Percentiles rank a stretch among this genome's conserved stretches.
phyloP scores from a whole-genome alignment of 805 yeast genomes.

The Myxozyma melibiosi region DNA sequence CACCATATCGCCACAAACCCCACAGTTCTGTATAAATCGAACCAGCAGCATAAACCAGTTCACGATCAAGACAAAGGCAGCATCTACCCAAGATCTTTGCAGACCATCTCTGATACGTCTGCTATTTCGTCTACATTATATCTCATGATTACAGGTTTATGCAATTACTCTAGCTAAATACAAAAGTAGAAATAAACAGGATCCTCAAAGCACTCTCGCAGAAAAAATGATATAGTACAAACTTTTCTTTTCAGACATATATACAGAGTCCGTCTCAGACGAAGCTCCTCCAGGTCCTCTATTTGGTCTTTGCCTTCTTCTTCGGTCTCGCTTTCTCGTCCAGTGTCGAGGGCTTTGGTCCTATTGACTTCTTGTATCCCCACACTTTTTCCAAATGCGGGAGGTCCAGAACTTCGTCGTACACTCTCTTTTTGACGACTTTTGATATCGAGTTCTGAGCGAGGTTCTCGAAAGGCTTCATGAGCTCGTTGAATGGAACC shows the following conservation, averaged over 20 bases:
- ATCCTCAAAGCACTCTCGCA: background rate
- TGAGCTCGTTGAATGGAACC: conserved; percentile 56
- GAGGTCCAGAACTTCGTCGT: conserved; percentile 68
- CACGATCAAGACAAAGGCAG: too few relatives aligned
- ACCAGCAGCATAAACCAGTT: too few relatives aligned
- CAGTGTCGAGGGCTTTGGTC: background rate
- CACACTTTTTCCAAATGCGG: conserved; percentile 68
- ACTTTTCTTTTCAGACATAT: background rate
- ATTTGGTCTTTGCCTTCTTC: conserved; percentile 13
- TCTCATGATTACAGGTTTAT: too few relatives aligned
- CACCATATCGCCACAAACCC: too few relatives aligned
- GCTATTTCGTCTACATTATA: too few relatives aligned
- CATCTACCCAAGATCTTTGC: too few relatives aligned
- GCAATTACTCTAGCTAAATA: too few relatives aligned
- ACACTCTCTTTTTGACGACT: conserved; percentile 64
- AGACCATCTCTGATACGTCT: too few relatives aligned
- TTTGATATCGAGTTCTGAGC: conserved; percentile 54
- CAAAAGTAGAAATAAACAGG: background rate
- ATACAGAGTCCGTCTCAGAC: too few relatives aligned
- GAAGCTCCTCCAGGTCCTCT: too few relatives aligned
- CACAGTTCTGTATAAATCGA: too few relatives aligned
- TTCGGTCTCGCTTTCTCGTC: background rate
- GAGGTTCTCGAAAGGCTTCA: conserved; percentile 63
- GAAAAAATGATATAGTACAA: conserved; percentile 1
- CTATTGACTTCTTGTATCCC: conserved; percentile 31